A percentile compares a stretch with the other conserved stretches of the same genome.
phyloP scores from a whole-genome alignment of 2,329 filamentous ascomycete genomes.

The Clonostachys sp. region DNA sequence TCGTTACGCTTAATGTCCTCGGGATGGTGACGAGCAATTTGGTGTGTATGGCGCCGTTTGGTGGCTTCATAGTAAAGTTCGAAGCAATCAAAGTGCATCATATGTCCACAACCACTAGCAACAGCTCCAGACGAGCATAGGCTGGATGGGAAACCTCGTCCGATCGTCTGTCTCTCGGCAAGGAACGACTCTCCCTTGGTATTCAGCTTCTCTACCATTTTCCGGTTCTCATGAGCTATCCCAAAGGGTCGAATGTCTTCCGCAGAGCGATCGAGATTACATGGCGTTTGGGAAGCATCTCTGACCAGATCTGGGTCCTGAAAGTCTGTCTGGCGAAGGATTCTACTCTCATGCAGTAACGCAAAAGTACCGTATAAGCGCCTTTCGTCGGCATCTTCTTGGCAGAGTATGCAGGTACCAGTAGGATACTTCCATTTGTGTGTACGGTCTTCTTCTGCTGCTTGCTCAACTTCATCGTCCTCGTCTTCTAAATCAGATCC shows the following conservation, averaged over 20 bases:
- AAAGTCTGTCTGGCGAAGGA: conserved; percentile 82
- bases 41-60: conserved; percentile 76
- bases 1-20: conserved; percentile 76
- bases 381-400: conserved; percentile 90
- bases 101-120: conserved; percentile 89
- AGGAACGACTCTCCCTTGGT: conserved; percentile 66
- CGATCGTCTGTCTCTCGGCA: conserved; percentile 75
- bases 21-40: conserved; percentile 92
- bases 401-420: conserved; percentile 92
- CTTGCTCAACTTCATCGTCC: conserved; percentile 60
- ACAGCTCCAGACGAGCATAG: conserved; percentile 70
- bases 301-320: conserved; percentile 78
- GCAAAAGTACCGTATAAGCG: conserved; percentile 91
- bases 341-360: conserved; percentile 78
- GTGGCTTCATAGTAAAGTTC: conserved; percentile 87
- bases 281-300: conserved; percentile 74
- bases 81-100: conserved; percentile 98
- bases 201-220: conserved; percentile 71
- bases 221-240: conserved; percentile 80
- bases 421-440: conserved; percentile 79
- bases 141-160: conserved; percentile 78
- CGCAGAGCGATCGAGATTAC: conserved; percentile 78
- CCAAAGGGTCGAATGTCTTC: conserved; percentile 85
- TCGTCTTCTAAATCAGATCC: conserved; percentile 72
- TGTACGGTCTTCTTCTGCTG: conserved; percentile 59